Evolutionary conservation across 805 yeast species (phyloP).

Genomic region (Danielia reshetovae): DNA sequence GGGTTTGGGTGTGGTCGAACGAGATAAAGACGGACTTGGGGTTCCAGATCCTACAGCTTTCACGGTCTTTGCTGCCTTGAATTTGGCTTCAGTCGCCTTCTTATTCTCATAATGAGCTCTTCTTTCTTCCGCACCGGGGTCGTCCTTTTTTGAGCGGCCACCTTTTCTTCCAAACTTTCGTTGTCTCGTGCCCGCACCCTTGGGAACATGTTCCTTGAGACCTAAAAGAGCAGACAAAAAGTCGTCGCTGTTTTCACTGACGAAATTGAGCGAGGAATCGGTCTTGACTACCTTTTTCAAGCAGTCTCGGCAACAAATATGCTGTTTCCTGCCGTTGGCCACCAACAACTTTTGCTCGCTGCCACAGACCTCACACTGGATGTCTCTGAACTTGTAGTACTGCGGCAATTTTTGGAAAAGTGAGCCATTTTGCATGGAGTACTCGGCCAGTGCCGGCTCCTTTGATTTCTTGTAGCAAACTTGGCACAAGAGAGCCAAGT

Average conservation of each 20-base stretch:
- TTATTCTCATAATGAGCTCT: conserved; percentile 34
- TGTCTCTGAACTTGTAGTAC: conserved; percentile 48
- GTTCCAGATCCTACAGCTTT: conserved; percentile 34
- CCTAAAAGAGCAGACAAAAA: conserved; percentile 48
- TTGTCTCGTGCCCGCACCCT: conserved; percentile 17
- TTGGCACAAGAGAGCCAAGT: conserved; percentile 48
- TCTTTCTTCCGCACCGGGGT: conserved; percentile 32
- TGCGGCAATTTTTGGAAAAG: conserved; percentile 45
- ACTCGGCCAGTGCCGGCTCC: conserved; percentile 47
- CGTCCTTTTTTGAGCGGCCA: conserved; percentile 21
- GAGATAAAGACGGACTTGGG: conserved; percentile 9
- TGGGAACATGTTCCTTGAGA: conserved; percentile 38
- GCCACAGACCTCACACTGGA: conserved; percentile 45
- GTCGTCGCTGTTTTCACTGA: conserved; percentile 44
- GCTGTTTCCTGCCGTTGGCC: conserved; percentile 14
- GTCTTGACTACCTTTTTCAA: conserved; percentile 15
- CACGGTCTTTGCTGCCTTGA: conserved; percentile 37
- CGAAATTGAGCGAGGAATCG: conserved; percentile 17
- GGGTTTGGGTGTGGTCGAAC: conserved; percentile 10
- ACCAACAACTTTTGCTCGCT: conserved; percentile 40
- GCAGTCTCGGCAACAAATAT: conserved; percentile 45
- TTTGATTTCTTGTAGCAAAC: conserved; percentile 39
- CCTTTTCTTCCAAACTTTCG: conserved; percentile 30
- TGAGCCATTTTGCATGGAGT: conserved; percentile 52
- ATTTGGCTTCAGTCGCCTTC: conserved; percentile 26